Percentiles rank a stretch among this genome's conserved stretches.
Conservation (phyloP, 2,329 filamentous ascomycete species). For the Exophiala spinifera region DNA sequence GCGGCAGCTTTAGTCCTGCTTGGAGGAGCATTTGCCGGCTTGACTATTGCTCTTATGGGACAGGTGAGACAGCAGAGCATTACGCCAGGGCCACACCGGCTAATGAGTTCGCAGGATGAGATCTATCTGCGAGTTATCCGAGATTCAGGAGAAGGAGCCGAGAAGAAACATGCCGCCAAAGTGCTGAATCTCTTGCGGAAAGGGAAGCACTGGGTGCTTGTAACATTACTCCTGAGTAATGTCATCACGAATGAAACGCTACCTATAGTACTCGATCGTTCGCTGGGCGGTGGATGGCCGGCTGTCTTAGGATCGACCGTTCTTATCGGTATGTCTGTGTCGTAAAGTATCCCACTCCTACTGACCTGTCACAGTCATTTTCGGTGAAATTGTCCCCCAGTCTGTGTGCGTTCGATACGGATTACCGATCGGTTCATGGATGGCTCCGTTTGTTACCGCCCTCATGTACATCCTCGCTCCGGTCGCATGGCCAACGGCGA, state of each 20-base stretch:
- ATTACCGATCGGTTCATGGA: constrained; percentile 88
- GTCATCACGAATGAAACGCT: constrained; percentile 97
- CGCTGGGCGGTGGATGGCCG: constrained; percentile 88
- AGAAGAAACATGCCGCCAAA: constrained; percentile 77
- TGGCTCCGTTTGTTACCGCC: constrained; percentile 78
- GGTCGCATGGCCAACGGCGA: constrained; percentile 90
- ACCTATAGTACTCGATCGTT: constrained; percentile 90
- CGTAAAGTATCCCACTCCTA: neutral
- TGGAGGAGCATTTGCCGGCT: constrained; percentile 88
- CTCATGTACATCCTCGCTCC: constrained; percentile 93
- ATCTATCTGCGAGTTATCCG: constrained; percentile 96
- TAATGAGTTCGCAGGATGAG: constrained; percentile 61
- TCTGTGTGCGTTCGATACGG: constrained; percentile 96
- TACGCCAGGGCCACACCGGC: neutral
- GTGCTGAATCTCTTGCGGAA: constrained; percentile 77
- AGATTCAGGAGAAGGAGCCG: constrained; percentile 76
- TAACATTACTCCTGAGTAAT: constrained; percentile 89
- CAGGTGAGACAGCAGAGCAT: constrained; percentile 41
- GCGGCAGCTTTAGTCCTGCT: constrained; percentile 79
- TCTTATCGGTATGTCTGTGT: constrained; percentile 69
- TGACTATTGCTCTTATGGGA: constrained; percentile 69
- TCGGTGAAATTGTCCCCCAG: constrained; percentile 93
- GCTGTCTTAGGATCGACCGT: constrained; percentile 91
- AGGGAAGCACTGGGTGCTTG: constrained; percentile 97
- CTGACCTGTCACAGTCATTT: constrained; percentile 67